Evolutionary conservation across 176 grass and related monocot species (phyloP).

Genomic region (Oryza punctata): DNA sequence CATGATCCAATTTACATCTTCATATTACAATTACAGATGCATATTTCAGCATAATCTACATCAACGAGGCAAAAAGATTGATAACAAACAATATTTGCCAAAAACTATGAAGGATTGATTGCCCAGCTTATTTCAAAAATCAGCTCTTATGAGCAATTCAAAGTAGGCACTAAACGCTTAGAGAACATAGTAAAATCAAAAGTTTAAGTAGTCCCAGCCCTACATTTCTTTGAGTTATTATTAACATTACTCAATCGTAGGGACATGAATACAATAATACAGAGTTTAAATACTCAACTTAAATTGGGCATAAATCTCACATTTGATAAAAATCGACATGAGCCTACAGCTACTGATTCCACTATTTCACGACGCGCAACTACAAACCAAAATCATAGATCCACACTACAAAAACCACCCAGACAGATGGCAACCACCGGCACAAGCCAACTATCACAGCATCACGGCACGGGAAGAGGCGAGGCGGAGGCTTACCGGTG

Average conservation of each 20-base stretch:
- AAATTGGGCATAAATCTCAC: background rate
- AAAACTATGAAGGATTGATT: background rate
- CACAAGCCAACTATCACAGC: background rate
- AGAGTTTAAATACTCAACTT: too few relatives aligned
- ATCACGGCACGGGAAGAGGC: background rate
- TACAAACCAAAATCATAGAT: background rate
- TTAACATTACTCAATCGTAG: background rate
- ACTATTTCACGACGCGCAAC: background rate
- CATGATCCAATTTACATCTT: background rate
- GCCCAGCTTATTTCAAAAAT: background rate
- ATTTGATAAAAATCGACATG: background rate
- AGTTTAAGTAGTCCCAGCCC: background rate
- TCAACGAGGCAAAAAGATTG: background rate
- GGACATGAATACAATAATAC: too few relatives aligned
- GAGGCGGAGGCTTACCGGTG: constrained; percentile 47
- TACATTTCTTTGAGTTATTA: background rate
- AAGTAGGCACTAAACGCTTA: background rate
- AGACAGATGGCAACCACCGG: background rate
- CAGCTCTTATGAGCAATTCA: background rate
- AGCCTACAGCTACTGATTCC: background rate
- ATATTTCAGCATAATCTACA: background rate
- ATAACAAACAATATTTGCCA: background rate
- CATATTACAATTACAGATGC: background rate
- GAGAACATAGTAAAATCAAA: background rate
- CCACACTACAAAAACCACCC: background rate